Base-by-base conservation (phyloP, 2,329 filamentous ascomycete genomes). In the Lizonia empirigonia region DNA sequence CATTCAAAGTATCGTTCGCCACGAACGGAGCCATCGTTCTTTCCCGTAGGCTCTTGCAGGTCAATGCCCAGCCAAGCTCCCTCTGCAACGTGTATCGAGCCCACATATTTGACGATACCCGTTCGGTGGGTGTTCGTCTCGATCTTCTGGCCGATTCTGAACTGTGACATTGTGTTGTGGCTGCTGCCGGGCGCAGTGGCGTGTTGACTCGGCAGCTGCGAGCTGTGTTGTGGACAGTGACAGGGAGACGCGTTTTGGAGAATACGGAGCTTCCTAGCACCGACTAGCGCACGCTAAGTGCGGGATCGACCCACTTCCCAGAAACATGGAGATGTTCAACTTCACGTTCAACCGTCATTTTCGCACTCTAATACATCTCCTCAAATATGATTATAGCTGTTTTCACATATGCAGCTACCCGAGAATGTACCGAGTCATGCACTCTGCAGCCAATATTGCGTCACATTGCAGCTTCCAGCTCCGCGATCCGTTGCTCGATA, bases 1-100 rank as follows among this genome's bases (percentile, higher is more conserved):
- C 93, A 97, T 40, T 92, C 85, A 64, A 97, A 97, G 71, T 97
- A 97, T 16, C 90, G 81, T 69, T 90, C 84, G 55, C 91, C 92
- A 72, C 93, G 85, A 37, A 97, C 90, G 47, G 89, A 88, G 59
- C 93, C 93, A 80, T 97, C 91, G 65, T 97, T 97, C 78, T 97
- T 97, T 24, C 94, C 93, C 16, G 82, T 84, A 44, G 86, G 80
- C 37, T 90, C 88, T 44, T 91, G 85, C 49, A 97, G 83, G 77
- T 96, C 92, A 53, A 97, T 84, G 58, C 93, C 93, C 52, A 97
- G 80, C 91, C 92, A 97, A 55, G 89, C 85, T 56, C 92, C 93
- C 5, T 82, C 78, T 50, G 91, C 56, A 96, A 97, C 96, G 63
- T 83, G 78, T 29, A 93, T 91, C 47, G 82, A 78, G 65, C 94